Percentiles rank a stretch among this genome's conserved stretches.
phyloP scores from a whole-genome alignment of 495 filamentous ascomycete species.

The Lophiotrema nucula region DNA sequence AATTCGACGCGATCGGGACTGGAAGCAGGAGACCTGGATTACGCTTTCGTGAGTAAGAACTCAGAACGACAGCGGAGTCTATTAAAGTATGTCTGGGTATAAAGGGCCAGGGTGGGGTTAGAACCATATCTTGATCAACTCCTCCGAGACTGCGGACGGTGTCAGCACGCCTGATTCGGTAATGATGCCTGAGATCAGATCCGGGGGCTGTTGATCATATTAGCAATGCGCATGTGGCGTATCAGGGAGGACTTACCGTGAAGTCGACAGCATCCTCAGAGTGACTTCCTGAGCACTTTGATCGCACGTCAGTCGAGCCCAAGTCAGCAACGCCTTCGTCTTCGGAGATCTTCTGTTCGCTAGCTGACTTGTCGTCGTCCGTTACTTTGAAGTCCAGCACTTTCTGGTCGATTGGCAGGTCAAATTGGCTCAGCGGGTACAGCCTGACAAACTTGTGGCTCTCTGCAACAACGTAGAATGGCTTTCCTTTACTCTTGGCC shows the following conservation, averaged over 20 bases:
- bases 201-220: conserved; percentile 54
- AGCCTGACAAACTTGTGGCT: conserved; percentile 91
- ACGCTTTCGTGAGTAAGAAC: too few species aligned
- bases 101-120: too few species aligned
- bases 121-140: conserved; percentile 76
- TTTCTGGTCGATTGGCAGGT: conserved; percentile 71
- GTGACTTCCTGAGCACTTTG: conserved; percentile 24
- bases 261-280: conserved; percentile 71
- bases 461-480: conserved; percentile 89
- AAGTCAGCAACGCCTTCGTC: conserved; percentile 37
- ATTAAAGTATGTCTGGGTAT: too few species aligned
- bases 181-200: conserved; percentile 76
- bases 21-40: too few species aligned
- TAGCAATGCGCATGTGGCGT: neutral
- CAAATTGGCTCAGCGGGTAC: conserved; percentile 75
- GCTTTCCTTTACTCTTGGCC: conserved; percentile 72
- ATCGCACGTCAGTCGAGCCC: conserved; percentile 3
- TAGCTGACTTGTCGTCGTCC: conserved; percentile 30
- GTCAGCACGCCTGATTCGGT: conserved; percentile 74
- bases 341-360: conserved; percentile 33
- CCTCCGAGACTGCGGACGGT: conserved; percentile 73
- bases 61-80: too few species aligned
- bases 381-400: conserved; percentile 64
- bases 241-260: conserved; percentile 53
- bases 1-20: too few species aligned